Evolutionary conservation across 164 flowering plant species (phyloP), one percentile per base, ranked within the genome.

Genomic region (Stephania cephalantha): DNA sequence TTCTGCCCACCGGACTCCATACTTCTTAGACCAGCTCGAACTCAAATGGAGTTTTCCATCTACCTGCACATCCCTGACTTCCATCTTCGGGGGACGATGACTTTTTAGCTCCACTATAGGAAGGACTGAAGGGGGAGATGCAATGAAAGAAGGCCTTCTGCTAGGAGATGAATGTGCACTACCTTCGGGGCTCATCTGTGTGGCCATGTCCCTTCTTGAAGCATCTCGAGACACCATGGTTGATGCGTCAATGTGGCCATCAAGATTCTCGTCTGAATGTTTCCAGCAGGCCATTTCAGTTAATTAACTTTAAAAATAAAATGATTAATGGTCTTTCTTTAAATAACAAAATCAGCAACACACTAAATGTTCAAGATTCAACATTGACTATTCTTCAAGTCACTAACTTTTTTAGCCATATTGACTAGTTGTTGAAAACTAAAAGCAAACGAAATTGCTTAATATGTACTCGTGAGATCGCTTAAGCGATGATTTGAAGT

Each of bases 101-200:
- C 79, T 85, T 70, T 83, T 88, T 76, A 84, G 44, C 79, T 92
- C 97, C 22, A 81, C 77, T 48, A 85, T 77, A 55, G 95, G 91
- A 25, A 83, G 76, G 68, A 79, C 79, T 7, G 89, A 70, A 45
- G 76, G 81, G 71, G 85, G 75, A 11, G 86, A 78, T n/a, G 82
- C 63, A 74, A 88, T 80, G 75, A 84, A 84, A 30, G 90, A 84
- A 64, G 78, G 82, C 78, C 84, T 81, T 69, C 77, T 77, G 72
- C 81, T 74, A 20, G 94, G 89, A 78, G 98, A 92, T n/a, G 97
- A 88, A 18, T 73, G 77, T 15, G 77, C 66, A 82, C 95, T 90
- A 42, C 87, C 81, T 55, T 85, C 90, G 18, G 98, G 98, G 79
- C 98, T 95, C 99, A 95, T 95, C 78, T 95, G 99, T 5, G 98